Evolutionary conservation across 768 basidiomycete species (phyloP).

Genomic region (Lentinula aciculospora): DNA sequence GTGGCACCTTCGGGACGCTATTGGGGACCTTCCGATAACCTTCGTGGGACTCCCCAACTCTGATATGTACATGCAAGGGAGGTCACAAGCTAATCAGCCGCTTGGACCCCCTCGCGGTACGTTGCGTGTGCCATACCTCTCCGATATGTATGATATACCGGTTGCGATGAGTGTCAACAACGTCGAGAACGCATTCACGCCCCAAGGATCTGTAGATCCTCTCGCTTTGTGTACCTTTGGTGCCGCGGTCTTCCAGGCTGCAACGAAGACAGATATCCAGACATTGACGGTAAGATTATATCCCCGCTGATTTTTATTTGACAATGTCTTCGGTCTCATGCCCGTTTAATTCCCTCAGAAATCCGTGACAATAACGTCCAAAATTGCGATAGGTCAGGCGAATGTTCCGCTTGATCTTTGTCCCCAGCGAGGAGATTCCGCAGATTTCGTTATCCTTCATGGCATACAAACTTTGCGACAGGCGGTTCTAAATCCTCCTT

Average conservation of each 20-base stretch:
- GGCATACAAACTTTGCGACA: conserved; percentile 36
- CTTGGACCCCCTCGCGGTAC: conserved; percentile 47
- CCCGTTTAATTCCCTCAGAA: conserved; percentile 26
- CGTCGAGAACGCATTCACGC: conserved; percentile 63
- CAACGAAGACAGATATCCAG: conserved; percentile 38
- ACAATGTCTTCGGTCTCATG: background rate
- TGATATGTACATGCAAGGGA: conserved; percentile 67
- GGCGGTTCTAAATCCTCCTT: conserved; percentile 43
- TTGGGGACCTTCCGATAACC: conserved; percentile 40
- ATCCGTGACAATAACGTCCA: conserved; percentile 47
- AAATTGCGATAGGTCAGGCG: conserved; percentile 37
- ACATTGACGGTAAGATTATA: conserved; percentile 38
- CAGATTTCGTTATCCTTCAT: conserved; percentile 58
- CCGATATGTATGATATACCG: conserved; percentile 36
- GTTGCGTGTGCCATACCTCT: conserved; percentile 45
- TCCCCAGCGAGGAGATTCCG: conserved; percentile 34
- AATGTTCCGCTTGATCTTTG: conserved; percentile 24
- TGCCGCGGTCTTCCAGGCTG: conserved; percentile 54
- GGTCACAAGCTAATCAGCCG: conserved; percentile 25
- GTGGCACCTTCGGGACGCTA: conserved; percentile 32
- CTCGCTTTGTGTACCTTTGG: conserved; percentile 54
- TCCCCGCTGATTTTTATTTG: conserved; percentile 4
- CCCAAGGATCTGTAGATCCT: conserved; percentile 61
- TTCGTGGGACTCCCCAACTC: conserved; percentile 58
- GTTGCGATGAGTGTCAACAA: conserved; percentile 61